These are phyloP conservation scores for Paramyrothecium roridum DNA, from an alignment of 2,329 filamentous ascomycete species.

Conservation along the genomic window DNA sequence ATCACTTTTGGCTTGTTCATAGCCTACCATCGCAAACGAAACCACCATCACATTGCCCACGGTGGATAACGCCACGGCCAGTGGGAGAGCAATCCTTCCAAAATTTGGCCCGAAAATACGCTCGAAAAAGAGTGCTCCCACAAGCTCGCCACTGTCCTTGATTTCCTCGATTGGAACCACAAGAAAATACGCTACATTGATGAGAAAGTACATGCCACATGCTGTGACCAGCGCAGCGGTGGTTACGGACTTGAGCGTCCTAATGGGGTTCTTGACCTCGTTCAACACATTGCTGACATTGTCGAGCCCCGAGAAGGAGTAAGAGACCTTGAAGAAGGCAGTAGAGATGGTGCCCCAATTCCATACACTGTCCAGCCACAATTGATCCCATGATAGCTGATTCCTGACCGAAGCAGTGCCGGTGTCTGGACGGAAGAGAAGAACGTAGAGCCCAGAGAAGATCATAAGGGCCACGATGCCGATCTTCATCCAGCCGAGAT, in stretches of 20 bases:
- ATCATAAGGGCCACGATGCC: slow-evolving; percentile 59
- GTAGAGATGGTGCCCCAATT: slow-evolving; percentile 66
- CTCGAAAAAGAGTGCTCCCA: slow-evolving; percentile 67
- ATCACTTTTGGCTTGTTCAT: background rate
- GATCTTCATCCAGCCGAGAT: slow-evolving; percentile 62
- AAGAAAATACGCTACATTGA: slow-evolving; percentile 61
- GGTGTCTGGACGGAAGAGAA: slow-evolving; percentile 38
- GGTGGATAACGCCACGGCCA: slow-evolving; percentile 65
- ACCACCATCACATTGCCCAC: slow-evolving; percentile 72
- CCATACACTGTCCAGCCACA: slow-evolving; percentile 67
- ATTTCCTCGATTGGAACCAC: slow-evolving; percentile 68
- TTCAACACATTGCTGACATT: slow-evolving; percentile 71
- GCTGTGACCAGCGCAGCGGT: slow-evolving; percentile 58
- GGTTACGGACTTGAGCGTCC: slow-evolving; percentile 61
- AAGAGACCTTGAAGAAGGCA: slow-evolving; percentile 65
- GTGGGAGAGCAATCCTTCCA: slow-evolving; percentile 55
- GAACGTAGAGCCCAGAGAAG: slow-evolving; percentile 56
- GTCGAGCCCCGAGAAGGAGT: slow-evolving; percentile 64
- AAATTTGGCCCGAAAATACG: slow-evolving; percentile 57
- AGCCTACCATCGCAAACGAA: slow-evolving; percentile 63
- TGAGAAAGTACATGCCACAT: slow-evolving; percentile 62
- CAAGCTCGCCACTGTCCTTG: slow-evolving; percentile 61
- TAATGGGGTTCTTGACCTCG: slow-evolving; percentile 66
- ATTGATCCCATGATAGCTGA: slow-evolving; percentile 40
- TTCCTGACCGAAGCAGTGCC: slow-evolving; percentile 2